Evolutionary conservation across 2,329 filamentous ascomycete genomes (phyloP), one percentile per base, ranked within the genome.

Genomic region (Calcarisporium arbuscula): DNA sequence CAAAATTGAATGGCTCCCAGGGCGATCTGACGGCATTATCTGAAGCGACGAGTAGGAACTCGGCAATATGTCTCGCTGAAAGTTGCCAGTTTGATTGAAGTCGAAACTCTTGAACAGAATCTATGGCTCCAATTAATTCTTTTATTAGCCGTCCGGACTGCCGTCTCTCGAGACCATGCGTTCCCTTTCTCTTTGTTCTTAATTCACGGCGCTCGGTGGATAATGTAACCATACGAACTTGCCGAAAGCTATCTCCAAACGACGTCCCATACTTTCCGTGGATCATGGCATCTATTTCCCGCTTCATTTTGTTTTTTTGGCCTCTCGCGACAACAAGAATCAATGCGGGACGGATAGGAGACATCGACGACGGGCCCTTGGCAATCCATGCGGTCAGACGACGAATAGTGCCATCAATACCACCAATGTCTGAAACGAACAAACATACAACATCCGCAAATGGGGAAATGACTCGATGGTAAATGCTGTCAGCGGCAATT

Each of bases 341-440:
- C 11, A 38, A 16, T 11, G 20, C n/a, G 12, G 30, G 35, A 33
- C 23, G 26, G 17, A 28, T 29, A 16, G 4, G 15, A 20, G 19
- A 22, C 15, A 19, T 30, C 9, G 35, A 29, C 19, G 26, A 27
- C 26, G 15, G 28, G 15, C 19, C 16, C n/a, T 28, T 28, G 16
- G 22, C 25, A 17, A 15, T 27, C 35, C 35, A 38, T 6, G 30
- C 4, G 14, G 30, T n/a, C 16, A 38, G 19, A 17, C 18, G 35
- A 15, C 21, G 30, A n/a, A 34, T 21, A 14, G 30, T 23, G 15
- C 14, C 18, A 10, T 38, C 28, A n/a, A 29, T 31, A 11, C 35
- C 35, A 6, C 35, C 35, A 12, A 38, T 33, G 16, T 38, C 35
- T 28, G 30, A 25, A 15, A 29, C 30, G 25, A 38, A 38, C n/a